Evolutionary conservation across 2,329 filamentous ascomycete species (phyloP).

Genomic region (Paecilomyces dactylethromorphus): DNA sequence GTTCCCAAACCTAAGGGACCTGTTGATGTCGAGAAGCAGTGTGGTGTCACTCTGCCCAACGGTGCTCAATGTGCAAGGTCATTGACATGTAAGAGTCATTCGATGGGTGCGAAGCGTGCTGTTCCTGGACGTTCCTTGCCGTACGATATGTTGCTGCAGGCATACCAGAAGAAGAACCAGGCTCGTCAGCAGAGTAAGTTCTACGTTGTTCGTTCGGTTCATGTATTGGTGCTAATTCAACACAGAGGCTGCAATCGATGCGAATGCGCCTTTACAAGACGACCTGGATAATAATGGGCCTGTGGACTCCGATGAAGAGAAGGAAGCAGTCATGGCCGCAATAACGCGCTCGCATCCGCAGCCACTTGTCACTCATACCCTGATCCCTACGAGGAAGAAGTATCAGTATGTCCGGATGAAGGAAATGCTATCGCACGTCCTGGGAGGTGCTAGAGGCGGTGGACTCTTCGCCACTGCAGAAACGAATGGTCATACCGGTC

Average conservation of each 20-base stretch:
- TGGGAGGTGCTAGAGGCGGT: conserved; percentile 44
- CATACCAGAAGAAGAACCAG: conserved; percentile 96
- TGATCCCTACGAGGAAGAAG: conserved; percentile 45
- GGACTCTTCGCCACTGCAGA: conserved; percentile 39
- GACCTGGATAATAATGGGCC: conserved; percentile 74
- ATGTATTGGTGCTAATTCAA: conserved; percentile 1
- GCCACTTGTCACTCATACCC: conserved; percentile 62
- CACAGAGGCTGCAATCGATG: conserved; percentile 84
- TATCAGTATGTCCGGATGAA: conserved; percentile 59
- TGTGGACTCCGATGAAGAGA: conserved; percentile 93
- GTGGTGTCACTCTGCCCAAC: conserved; percentile 78
- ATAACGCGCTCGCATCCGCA: conserved; percentile 68
- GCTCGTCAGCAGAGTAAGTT: conserved; percentile 89
- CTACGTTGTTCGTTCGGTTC: background rate
- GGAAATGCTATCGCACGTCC: conserved; percentile 55
- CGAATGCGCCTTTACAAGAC: conserved; percentile 83
- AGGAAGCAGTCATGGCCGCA: conserved; percentile 77
- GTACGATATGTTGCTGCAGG: conserved; percentile 84
- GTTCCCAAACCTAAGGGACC: conserved; percentile 80
- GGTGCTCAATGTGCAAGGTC: conserved; percentile 82
- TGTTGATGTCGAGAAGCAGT: conserved; percentile 90
- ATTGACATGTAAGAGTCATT: conserved; percentile 87
- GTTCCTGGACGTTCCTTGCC: conserved; percentile 81
- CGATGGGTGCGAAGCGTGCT: conserved; percentile 88
- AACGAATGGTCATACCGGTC: conserved; percentile 20